Conservation (phyloP, 2,329 filamentous ascomycete genomes). For the Alternaria viburni region DNA sequence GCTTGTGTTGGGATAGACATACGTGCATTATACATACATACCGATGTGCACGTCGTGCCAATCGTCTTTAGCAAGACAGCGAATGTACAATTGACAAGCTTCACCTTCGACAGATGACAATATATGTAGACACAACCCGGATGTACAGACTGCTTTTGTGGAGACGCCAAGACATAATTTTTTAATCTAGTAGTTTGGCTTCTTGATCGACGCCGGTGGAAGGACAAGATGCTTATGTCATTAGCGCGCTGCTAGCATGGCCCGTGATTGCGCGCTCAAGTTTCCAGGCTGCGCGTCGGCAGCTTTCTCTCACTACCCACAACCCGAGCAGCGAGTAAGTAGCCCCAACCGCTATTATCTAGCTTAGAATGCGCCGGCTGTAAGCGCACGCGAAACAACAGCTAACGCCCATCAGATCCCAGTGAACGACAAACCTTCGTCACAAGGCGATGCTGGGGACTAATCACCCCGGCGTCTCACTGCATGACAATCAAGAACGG, state of each 20-base stretch:
- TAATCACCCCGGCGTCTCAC: slow-evolving; percentile 29
- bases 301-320: slow-evolving; percentile 27
- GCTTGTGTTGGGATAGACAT: background rate
- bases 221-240: slow-evolving; percentile 12
- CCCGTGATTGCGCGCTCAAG: slow-evolving; percentile 27
- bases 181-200: background rate
- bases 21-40: background rate
- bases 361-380: background rate
- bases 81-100: background rate
- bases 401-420: slow-evolving; percentile 29
- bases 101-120: background rate
- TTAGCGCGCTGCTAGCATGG: slow-evolving; percentile 12
- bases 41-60: background rate
- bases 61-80: background rate
- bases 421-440: slow-evolving; percentile 35
- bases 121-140: background rate
- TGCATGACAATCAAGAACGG: slow-evolving; percentile 43
- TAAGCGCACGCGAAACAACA: background rate
- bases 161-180: slow-evolving; percentile 4
- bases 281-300: slow-evolving; percentile 17
- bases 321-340: slow-evolving; percentile 39
- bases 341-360: background rate
- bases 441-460: slow-evolving; percentile 30
- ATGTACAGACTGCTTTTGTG: slow-evolving; percentile 1
- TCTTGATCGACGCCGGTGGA: background rate